Evolutionary conservation across 495 filamentous ascomycete species (phyloP).

Genomic region (Glutinoglossum americanum): DNA sequence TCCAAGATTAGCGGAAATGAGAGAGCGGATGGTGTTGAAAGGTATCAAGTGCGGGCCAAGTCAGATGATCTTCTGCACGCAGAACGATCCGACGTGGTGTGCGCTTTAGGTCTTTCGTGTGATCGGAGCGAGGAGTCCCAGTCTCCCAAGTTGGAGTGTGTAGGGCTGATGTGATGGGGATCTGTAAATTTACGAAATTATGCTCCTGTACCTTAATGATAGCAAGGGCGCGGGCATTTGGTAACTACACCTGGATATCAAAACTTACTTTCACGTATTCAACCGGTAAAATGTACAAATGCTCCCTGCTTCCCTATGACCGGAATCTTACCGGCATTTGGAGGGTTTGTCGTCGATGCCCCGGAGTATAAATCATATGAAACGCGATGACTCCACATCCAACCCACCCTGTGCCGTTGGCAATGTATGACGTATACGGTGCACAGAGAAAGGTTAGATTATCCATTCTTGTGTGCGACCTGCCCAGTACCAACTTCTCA

Average conservation of each 20-base stretch:
- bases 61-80: constrained; percentile 30
- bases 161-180: not conserved
- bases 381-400: not conserved
- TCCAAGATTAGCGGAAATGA: constrained; percentile 43
- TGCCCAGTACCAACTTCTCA: too few relatives aligned
- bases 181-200: not conserved
- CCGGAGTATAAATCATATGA: not conserved
- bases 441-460: too few relatives aligned
- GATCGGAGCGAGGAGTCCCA: not conserved
- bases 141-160: not conserved
- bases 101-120: not conserved
- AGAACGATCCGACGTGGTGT: constrained; percentile 13
- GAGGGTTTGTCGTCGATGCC: too few relatives aligned
- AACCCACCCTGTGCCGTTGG: too few relatives aligned
- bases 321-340: not conserved
- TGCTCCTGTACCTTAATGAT: not conserved
- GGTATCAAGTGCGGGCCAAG: constrained; percentile 39
- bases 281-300: not conserved
- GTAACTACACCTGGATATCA: not conserved
- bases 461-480: too few relatives aligned
- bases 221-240: not conserved
- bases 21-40: constrained; percentile 44
- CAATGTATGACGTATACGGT: too few relatives aligned
- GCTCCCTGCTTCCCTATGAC: not conserved
- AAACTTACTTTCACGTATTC: not conserved